A percentile compares a stretch with the other conserved stretches of the same genome.
Evolutionary conservation across 2,329 filamentous ascomycete species (phyloP).

Genomic region (Thelonectria discophora): DNA sequence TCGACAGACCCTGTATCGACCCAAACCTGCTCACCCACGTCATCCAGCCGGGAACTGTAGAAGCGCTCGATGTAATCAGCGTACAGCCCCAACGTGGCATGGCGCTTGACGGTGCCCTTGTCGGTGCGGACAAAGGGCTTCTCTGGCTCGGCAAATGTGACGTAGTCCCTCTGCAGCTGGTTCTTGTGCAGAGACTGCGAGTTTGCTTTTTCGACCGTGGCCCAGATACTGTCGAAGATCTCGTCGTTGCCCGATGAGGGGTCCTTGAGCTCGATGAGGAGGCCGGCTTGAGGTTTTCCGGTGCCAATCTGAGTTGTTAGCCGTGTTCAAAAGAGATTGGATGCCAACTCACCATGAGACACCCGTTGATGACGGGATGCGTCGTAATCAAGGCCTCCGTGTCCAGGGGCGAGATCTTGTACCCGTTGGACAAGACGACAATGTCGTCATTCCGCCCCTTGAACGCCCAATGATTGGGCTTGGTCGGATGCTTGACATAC

Average conservation of each 20-base stretch:
- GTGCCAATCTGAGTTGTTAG: slow-evolving; percentile 29
- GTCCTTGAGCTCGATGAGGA: slow-evolving; percentile 43
- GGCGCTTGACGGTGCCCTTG: slow-evolving; percentile 56
- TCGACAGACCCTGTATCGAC: slow-evolving; percentile 37
- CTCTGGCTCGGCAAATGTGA: slow-evolving; percentile 51
- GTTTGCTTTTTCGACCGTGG: slow-evolving; percentile 54
- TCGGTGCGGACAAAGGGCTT: slow-evolving; percentile 56
- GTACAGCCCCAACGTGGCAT: slow-evolving; percentile 52
- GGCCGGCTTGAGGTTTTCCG: slow-evolving; percentile 40
- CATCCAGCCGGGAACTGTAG: not conserved
- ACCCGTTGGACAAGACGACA: slow-evolving; percentile 44
- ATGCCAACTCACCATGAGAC: slow-evolving; percentile 28
- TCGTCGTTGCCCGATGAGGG: slow-evolving; percentile 30
- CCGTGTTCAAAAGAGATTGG: not conserved
- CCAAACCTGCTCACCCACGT: not conserved
- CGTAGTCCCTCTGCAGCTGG: slow-evolving; percentile 52
- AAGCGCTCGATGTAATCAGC: slow-evolving; percentile 56
- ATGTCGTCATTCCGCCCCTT: slow-evolving; percentile 45
- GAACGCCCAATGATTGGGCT: slow-evolving; percentile 43
- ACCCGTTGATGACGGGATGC: slow-evolving; percentile 40
- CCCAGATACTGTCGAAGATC: slow-evolving; percentile 56
- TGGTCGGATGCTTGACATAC: slow-evolving; percentile 41
- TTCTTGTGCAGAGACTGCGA: slow-evolving; percentile 27
- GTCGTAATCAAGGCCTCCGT: slow-evolving; percentile 42
- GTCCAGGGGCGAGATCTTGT: slow-evolving; percentile 45